Evolutionary conservation across 2,329 filamentous ascomycete genomes (phyloP).

Genomic region (Colletotrichum brevisporum): DNA sequence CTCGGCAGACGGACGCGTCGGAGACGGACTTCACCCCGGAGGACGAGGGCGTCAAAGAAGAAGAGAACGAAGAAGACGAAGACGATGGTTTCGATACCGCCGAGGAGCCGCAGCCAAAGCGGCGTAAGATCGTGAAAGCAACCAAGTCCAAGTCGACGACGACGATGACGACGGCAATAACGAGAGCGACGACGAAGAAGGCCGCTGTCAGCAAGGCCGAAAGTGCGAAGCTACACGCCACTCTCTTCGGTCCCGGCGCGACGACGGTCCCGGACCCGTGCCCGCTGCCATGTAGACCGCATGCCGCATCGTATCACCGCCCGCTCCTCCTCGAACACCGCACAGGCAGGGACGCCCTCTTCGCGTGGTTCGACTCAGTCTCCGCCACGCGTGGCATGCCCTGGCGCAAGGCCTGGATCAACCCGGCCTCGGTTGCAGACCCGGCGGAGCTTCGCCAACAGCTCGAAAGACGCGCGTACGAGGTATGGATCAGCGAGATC

Average conservation of each 20-base stretch:
- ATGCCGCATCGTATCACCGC: constrained; percentile 58
- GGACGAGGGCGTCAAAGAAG: not conserved
- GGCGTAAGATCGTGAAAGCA: constrained; percentile 3
- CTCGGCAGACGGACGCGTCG: constrained; percentile 32
- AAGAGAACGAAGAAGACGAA: constrained; percentile 8
- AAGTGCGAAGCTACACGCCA: constrained; percentile 6
- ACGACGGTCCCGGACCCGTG: not conserved
- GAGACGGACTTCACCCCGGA: constrained; percentile 29
- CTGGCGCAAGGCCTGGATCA: constrained; percentile 71
- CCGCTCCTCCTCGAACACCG: constrained; percentile 62
- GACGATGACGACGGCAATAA: not conserved
- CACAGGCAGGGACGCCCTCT: constrained; percentile 53
- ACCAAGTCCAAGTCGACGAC: not conserved
- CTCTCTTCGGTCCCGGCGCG: constrained; percentile 11
- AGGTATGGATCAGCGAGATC: constrained; percentile 77
- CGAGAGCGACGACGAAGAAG: not conserved
- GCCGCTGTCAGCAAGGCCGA: constrained; percentile 23
- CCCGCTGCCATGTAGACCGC: not conserved
- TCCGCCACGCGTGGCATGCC: constrained; percentile 67
- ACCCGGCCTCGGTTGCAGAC: constrained; percentile 51
- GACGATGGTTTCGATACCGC: constrained; percentile 2
- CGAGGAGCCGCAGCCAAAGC: constrained; percentile 27
- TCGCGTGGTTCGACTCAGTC: constrained; percentile 67
- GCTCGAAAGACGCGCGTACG: constrained; percentile 70
- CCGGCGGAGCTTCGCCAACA: constrained; percentile 53